phyloP scores from a whole-genome alignment of 495 filamentous ascomycete genomes.

The Hypomontagnella monticulosa region DNA sequence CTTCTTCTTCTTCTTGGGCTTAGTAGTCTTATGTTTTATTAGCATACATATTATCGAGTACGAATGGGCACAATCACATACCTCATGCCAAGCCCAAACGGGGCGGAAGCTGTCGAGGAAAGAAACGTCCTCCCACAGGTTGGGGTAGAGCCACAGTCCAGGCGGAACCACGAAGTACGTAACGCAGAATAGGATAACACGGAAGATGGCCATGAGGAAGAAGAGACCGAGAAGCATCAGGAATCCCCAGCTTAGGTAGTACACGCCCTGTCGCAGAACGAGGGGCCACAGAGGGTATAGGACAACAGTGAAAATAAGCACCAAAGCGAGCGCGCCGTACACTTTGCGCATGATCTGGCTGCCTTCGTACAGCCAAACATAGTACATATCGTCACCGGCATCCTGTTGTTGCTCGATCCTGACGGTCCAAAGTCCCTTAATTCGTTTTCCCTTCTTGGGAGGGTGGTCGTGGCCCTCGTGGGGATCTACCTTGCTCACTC shows the following conservation, averaged over 20 bases:
- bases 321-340: slow-evolving; percentile 83
- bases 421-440: slow-evolving; percentile 97
- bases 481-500: slow-evolving; percentile 83
- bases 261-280: slow-evolving; percentile 89
- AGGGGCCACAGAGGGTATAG: slow-evolving; percentile 98
- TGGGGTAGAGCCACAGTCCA: slow-evolving; percentile 97
- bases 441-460: slow-evolving; percentile 81
- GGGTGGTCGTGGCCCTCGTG: slow-evolving; percentile 75
- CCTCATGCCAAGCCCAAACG: slow-evolving; percentile 98
- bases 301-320: slow-evolving; percentile 84
- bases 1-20: slow-evolving; percentile 75
- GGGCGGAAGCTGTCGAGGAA: slow-evolving; percentile 98
- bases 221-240: slow-evolving; percentile 91
- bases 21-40: slow-evolving; percentile 48
- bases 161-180: slow-evolving; percentile 87
- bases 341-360: slow-evolving; percentile 92
- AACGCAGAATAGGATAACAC: slow-evolving; percentile 91
- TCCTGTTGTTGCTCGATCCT: slow-evolving; percentile 98
- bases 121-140: slow-evolving; percentile 97
- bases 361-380: slow-evolving; percentile 96
- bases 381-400: slow-evolving; percentile 87
- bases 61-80: slow-evolving; percentile 52
- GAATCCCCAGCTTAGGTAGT: slow-evolving; percentile 97
- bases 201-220: slow-evolving; percentile 97
- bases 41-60: slow-evolving; percentile 30